Evolutionary conservation across 2,329 filamentous ascomycete species (phyloP), one percentile per base, ranked within the genome.

Genomic region (Pseudogymnoascus pannorum): DNA sequence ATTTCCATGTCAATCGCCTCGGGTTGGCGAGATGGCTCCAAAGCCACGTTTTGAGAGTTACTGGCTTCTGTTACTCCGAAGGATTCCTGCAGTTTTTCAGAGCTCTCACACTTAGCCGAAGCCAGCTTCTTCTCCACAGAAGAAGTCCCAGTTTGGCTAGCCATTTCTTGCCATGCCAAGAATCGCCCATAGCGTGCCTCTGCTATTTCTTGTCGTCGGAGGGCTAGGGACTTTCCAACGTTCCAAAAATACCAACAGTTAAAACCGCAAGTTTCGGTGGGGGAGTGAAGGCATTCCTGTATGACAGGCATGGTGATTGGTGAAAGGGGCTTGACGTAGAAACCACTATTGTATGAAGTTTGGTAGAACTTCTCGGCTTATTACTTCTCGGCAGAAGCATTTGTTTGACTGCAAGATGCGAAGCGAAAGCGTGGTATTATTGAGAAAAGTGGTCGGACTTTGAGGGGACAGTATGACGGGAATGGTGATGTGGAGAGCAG

Each of bases 221-320:
- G 24, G 16, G 44, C 44, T 11, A 24, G 44, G 8, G 44, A 51
- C 24, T 51, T 51, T n/a, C 44, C 44, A 11, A 51, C 44, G 24
- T 51, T 51, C 44, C 44, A 51, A 16, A 51, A 51, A 29, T 51
- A 51, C 44, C 44, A 51, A 3, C 44, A 51, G 24, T 51, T 51
- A 7, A 51, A 51, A 4, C 44, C 44, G 24, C 44, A 51, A 8
- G 44, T 51, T 29, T 51, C n/a, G 4, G 24, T 29, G 44, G 44
- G 44, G 9, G 44, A 18, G 44, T 51, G 44, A 16, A 51, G 44
- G n/a, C 44, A 51, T 51, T 51, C 44, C 8, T 51, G 22, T 51
- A 51, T 29, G 8, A 29, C 44, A 29, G 44, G 44, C 44, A 51
- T 51, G 11, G 16, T 29, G 44, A 12, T 51, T 6, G 22, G 26